These are phyloP conservation scores for Suhomyces atakaporum DNA, from an alignment of 1,139 yeast genomes.

Conservation along the genomic window DNA sequence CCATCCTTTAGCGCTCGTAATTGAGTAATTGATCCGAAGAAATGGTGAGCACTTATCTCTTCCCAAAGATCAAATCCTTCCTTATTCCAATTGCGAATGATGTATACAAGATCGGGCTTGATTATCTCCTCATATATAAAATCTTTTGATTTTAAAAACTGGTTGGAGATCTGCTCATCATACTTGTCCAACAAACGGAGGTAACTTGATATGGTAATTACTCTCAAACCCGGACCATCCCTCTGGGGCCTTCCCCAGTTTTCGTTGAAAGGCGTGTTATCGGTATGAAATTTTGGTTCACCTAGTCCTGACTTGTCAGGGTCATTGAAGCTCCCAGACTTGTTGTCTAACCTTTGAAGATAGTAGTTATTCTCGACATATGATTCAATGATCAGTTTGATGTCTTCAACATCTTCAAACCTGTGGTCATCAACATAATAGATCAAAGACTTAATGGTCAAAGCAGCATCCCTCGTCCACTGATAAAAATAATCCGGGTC, in stretches of 20 bases:
- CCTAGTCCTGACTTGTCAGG: constrained; percentile 60
- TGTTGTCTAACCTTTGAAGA: constrained; percentile 68
- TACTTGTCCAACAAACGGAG: constrained; percentile 43
- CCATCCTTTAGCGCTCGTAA: constrained; percentile 69
- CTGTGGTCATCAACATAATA: constrained; percentile 47
- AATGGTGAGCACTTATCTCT: constrained; percentile 72
- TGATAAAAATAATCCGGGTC: constrained; percentile 82
- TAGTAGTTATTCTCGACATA: constrained; percentile 60
- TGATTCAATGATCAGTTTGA: constrained; percentile 48
- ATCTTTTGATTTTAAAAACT: constrained; percentile 25
- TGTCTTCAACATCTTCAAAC: constrained; percentile 23
- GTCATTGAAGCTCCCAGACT: constrained; percentile 63
- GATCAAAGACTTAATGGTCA: constrained; percentile 69
- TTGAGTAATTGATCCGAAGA: constrained; percentile 78
- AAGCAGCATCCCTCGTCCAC: constrained; percentile 91
- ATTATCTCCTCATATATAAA: constrained; percentile 54
- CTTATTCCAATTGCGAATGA: constrained; percentile 61
- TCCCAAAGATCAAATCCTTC: constrained; percentile 92
- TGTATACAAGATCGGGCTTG: constrained; percentile 71
- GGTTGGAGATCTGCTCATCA: constrained; percentile 26
- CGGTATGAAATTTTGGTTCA: constrained; percentile 81
- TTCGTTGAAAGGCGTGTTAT: constrained; percentile 60
- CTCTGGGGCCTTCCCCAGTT: constrained; percentile 96
- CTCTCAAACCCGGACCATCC: constrained; percentile 90
- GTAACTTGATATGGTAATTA: constrained; percentile 63